These are phyloP conservation scores for Neofusicoccum cordaticola DNA, from an alignment of 2,329 filamentous ascomycete genomes.

Conservation along the genomic window DNA sequence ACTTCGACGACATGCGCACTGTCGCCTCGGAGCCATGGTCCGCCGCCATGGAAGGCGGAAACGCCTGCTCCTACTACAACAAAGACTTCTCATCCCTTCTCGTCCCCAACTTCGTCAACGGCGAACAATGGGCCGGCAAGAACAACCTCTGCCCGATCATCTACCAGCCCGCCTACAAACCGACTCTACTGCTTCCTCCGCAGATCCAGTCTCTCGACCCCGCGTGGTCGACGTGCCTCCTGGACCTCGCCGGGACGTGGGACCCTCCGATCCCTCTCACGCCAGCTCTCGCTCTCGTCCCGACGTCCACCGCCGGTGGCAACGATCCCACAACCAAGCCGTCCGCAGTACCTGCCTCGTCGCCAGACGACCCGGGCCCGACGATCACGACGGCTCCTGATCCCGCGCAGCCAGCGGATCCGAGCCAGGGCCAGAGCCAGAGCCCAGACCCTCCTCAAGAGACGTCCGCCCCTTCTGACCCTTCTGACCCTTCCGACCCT, in stretches of 20 bases:
- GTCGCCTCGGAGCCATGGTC: neutral
- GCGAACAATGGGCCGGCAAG: neutral
- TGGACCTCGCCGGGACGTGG: neutral
- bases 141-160: neutral
- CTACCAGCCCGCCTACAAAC: neutral
- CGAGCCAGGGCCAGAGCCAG: neutral
- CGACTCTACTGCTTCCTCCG: neutral
- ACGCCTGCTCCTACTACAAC: neutral
- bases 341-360: neutral
- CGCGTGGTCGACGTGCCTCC: neutral
- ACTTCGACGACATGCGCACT: slow-evolving; percentile 8
- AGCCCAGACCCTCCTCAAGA: neutral
- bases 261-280: slow-evolving; percentile 7
- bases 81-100: neutral
- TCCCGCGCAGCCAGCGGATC: neutral
- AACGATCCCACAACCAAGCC: neutral
- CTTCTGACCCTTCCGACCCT: neutral
- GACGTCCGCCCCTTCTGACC: neutral
- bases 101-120: slow-evolving; percentile 4
- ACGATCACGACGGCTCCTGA: neutral
- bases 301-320: neutral
- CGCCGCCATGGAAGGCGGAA: neutral
- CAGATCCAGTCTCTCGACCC: slow-evolving; percentile 3
- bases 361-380: neutral
- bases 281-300: neutral